These are phyloP conservation scores for Phytophthora pisi DNA, from an alignment of 352 stramenopile genomes.

Conservation along the genomic window DNA sequence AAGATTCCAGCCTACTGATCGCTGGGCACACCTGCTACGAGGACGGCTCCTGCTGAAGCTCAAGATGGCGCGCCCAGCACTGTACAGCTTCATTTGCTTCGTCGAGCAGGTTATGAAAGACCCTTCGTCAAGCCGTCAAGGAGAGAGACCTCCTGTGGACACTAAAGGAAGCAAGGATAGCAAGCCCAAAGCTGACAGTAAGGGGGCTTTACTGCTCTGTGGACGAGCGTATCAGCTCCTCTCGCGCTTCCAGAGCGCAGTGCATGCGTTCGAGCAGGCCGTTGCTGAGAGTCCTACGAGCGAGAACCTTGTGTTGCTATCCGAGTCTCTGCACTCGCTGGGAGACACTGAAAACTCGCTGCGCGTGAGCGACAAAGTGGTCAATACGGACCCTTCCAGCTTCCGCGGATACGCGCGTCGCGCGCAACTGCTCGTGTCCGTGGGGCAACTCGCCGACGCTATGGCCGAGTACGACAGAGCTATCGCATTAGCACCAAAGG, in stretches of 20 bases:
- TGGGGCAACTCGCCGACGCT: conserved; percentile 48
- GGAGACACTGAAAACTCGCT: conserved; percentile 83
- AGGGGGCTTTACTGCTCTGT: conserved; percentile 56
- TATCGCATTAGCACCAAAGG: conserved; percentile 60
- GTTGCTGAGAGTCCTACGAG: conserved; percentile 64
- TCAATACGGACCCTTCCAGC: conserved; percentile 60
- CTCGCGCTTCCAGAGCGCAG: conserved; percentile 64
- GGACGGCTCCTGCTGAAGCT: conserved; percentile 66
- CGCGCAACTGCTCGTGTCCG: conserved; percentile 66
- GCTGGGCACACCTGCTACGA: conserved; percentile 67
- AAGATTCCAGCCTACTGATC: conserved; percentile 60
- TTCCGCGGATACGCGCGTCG: conserved; percentile 71
- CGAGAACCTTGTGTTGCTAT: conserved; percentile 80
- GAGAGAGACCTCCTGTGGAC: neutral
- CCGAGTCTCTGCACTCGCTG: conserved; percentile 79
- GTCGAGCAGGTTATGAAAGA: conserved; percentile 49
- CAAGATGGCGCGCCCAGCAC: conserved; percentile 53
- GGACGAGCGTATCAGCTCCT: conserved; percentile 76
- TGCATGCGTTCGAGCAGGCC: conserved; percentile 67
- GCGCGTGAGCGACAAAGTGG: conserved; percentile 73
- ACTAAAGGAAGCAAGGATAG: neutral
- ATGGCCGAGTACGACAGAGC: conserved; percentile 75
- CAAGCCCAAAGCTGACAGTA: conserved; percentile 34
- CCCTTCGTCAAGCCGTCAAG: neutral
- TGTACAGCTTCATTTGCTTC: conserved; percentile 82